Base-by-base conservation (phyloP, 768 basidiomycete species). In the Leccinum fibrillosum region DNA sequence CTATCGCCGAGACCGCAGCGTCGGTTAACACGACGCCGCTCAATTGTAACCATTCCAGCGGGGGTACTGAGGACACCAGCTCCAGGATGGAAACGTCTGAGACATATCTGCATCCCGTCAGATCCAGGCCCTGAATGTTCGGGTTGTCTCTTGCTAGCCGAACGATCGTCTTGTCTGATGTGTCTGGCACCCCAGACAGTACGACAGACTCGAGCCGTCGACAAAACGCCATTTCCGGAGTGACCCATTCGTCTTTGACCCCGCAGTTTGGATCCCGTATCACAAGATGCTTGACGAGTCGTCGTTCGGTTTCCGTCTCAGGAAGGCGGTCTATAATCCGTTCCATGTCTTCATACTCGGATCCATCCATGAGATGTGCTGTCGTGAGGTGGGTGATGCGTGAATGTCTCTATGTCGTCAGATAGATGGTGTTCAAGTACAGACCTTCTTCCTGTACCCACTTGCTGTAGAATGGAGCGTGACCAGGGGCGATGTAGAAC, bases 1-100 rank as follows among this genome's bases (percentile, higher is more conserved):
- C 87, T 62, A 97, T 82, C 12, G 85, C 81, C 57, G 85, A 84
- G 58, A 96, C 78, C 2, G 82, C 74, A 7, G 69, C 67, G 58
- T 86, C 83, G 1, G 84, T 85, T 45, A 95, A 70, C n/a, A 80
- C 79, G 25, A 79, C 78, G 15, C 84, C 85, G 62, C 84, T 88
- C 57, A 96, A 73, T 64, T 86, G 86, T 57, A 95, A 78, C 77
- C 89, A 84, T 57, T 89, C 81, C 35, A 98, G 74, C 19, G 85
- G 79, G 25, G 83, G 84, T 21, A 85, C 85, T 61, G 85, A 81
- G 54, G 80, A 78, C 12, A 88, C 87, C 44, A 98, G 71, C 56
- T 88, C 86, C 56, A 86, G 73, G 57, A 97, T 75, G 4, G 86
- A 88, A n/a, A 83, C 80, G 66, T 95, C 92, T 17, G 90, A 89